Percentiles rank a stretch among this genome's conserved stretches.
phyloP scores from a whole-genome alignment of 75 land plant genomes.

The Chamaecyparis obtusa region DNA sequence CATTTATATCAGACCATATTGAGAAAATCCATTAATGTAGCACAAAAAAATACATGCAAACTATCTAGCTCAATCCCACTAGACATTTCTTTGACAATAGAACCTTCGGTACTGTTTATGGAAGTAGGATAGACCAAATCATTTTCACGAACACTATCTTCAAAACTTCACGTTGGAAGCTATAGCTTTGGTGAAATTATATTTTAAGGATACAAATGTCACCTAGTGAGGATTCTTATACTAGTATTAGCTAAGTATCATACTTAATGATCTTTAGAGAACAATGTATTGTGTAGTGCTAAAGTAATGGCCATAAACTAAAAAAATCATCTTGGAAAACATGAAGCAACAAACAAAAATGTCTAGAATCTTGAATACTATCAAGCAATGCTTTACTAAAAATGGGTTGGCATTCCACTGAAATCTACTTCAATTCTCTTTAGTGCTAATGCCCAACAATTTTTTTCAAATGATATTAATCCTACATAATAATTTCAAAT shows the following conservation, averaged over 20 bases:
- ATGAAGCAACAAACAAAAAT: background rate
- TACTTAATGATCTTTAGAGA: background rate
- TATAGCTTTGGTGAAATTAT: slow-evolving; percentile 73
- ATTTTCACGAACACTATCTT: slow-evolving; percentile 52
- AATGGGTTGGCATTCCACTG: background rate
- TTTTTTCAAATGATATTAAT: background rate
- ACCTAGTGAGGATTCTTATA: slow-evolving; percentile 77
- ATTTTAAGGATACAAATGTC: slow-evolving; percentile 74
- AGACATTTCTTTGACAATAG: slow-evolving; percentile 56
- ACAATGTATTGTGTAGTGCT: too few species aligned
- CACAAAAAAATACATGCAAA: slow-evolving; percentile 60
- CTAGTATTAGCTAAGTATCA: slow-evolving; percentile 41
- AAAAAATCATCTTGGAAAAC: background rate
- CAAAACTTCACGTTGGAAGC: slow-evolving; percentile 42
- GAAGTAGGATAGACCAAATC: slow-evolving; percentile 37
- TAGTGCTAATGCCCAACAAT: background rate
- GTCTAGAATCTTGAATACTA: background rate
- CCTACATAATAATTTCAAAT: too few species aligned
- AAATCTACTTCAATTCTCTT: background rate
- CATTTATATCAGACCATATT: slow-evolving; percentile 47
- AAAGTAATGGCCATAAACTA: background rate
- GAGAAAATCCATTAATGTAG: slow-evolving; percentile 76
- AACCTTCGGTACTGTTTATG: slow-evolving; percentile 59
- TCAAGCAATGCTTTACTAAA: background rate
- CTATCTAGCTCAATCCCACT: slow-evolving; percentile 44